Percentiles rank a stretch among this genome's conserved stretches.
These are phyloP conservation scores for Ophiostoma australiae DNA, from an alignment of 2,329 filamentous ascomycete genomes.

Conservation along the genomic window DNA sequence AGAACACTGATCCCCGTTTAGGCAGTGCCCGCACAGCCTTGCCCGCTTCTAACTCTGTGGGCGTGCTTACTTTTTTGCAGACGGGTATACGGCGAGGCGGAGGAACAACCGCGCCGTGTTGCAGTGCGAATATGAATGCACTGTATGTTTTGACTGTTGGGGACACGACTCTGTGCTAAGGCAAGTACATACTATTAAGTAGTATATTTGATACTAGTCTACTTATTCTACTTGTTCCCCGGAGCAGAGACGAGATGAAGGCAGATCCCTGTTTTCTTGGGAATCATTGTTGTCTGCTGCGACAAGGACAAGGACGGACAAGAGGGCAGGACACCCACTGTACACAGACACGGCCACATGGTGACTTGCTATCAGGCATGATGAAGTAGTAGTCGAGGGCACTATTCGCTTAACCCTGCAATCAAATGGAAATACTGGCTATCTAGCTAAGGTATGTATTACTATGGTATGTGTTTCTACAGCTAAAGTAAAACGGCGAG, in stretches of 20 bases:
- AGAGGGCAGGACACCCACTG: not conserved
- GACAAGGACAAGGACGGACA: not conserved
- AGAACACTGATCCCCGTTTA: not conserved
- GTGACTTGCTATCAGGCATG: constrained; percentile 2
- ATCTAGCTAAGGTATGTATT: no score
- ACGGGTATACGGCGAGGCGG: not conserved
- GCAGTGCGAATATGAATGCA: not conserved
- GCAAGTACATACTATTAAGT: not conserved
- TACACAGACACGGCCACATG: constrained; percentile 9
- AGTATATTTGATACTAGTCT: not conserved
- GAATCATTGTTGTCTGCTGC: not conserved
- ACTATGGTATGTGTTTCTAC: not conserved
- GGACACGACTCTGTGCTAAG: not conserved
- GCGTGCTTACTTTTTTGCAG: not conserved
- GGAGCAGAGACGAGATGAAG: constrained; percentile 1
- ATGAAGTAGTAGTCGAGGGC: not conserved
- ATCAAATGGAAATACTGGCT: not conserved
- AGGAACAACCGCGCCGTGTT: constrained; percentile 7
- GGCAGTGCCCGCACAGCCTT: constrained; percentile 1
- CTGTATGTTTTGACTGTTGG: not conserved
- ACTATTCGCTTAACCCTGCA: constrained; percentile 8
- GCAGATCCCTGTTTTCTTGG: constrained; percentile 2
- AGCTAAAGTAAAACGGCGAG: not conserved
- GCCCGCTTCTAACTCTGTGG: not conserved
- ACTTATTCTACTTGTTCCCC: not conserved